These are phyloP conservation scores for Wickerhamomyces strasburgensis DNA, from an alignment of 805 yeast genomes.

Conservation along the genomic window DNA sequence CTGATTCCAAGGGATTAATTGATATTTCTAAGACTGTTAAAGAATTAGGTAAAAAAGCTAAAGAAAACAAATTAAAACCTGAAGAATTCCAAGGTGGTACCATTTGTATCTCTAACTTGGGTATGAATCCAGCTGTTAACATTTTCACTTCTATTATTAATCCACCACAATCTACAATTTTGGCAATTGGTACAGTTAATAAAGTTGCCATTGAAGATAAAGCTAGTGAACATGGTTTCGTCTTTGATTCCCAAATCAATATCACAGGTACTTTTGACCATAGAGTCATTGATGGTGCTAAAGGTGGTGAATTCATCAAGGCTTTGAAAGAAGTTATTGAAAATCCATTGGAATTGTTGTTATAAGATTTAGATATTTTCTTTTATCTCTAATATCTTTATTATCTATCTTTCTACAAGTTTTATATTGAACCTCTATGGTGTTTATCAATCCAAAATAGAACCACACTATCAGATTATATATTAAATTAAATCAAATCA, in stretches of 20 bases:
- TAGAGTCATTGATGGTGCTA: constrained; percentile 95
- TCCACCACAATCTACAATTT: constrained; percentile 94
- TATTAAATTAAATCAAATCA: no score
- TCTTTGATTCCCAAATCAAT: constrained; percentile 85
- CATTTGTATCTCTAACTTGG: constrained; percentile 96
- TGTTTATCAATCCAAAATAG: no score
- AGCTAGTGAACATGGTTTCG: constrained; percentile 84
- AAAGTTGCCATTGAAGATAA: constrained; percentile 92
- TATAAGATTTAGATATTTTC: no score
- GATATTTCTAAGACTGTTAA: constrained; percentile 79
- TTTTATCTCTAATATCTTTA: no score
- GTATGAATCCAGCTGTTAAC: constrained; percentile 94
- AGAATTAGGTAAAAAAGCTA: constrained; percentile 94
- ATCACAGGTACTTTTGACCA: constrained; percentile 98
- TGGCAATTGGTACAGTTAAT: constrained; percentile 91
- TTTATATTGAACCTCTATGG: no score
- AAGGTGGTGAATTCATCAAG: constrained; percentile 94
- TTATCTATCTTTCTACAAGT: no score
- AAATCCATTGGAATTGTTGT: constrained; percentile 90
- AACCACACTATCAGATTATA: no score
- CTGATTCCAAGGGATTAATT: constrained; percentile 81
- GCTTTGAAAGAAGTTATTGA: constrained; percentile 88
- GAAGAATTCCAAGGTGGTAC: constrained; percentile 99
- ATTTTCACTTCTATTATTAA: constrained; percentile 94
- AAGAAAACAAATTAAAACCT: constrained; percentile 86